Conservation (phyloP, 2,329 filamentous ascomycete species). For the Phoma sp. region DNA sequence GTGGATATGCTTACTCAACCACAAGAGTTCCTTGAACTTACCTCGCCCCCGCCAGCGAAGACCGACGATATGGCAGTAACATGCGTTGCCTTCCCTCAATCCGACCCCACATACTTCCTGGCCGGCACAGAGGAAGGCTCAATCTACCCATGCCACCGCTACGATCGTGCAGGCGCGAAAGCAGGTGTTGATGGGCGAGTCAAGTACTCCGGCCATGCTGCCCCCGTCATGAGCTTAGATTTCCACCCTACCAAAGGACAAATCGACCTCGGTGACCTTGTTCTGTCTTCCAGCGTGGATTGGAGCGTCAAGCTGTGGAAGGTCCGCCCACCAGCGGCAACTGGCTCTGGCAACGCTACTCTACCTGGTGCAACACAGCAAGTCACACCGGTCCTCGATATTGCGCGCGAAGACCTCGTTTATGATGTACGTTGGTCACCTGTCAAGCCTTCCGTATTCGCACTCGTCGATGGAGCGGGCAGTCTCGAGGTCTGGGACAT, state of each 20-base stretch:
- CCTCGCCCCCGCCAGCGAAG: slow-evolving; percentile 78
- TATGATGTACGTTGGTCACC: slow-evolving; percentile 98
- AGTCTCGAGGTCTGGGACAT: slow-evolving; percentile 96
- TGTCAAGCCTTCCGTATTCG: slow-evolving; percentile 91
- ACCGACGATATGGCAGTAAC: slow-evolving; percentile 95
- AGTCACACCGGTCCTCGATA: slow-evolving; percentile 82
- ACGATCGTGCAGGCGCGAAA: slow-evolving; percentile 96
- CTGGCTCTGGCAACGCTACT: slow-evolving; percentile 56
- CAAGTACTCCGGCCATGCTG: slow-evolving; percentile 87
- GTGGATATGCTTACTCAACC: slow-evolving; percentile 98
- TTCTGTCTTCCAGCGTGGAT: slow-evolving; percentile 90
- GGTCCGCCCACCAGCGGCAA: slow-evolving; percentile 80
- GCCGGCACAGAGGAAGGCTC: slow-evolving; percentile 96
- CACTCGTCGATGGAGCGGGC: slow-evolving; percentile 90
- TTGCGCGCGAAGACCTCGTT: slow-evolving; percentile 92
- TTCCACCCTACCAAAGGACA: slow-evolving; percentile 94
- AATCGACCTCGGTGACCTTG: slow-evolving; percentile 91
- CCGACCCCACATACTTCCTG: slow-evolving; percentile 96
- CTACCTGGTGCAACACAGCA: slow-evolving; percentile 52
- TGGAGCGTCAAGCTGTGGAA: slow-evolving; percentile 99
- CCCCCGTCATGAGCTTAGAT: slow-evolving; percentile 93
- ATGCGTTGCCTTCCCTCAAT: slow-evolving; percentile 91
- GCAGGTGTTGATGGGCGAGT: slow-evolving; percentile 91
- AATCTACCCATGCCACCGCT: slow-evolving; percentile 95
- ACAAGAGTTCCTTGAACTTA: slow-evolving; percentile 89